phyloP scores from a whole-genome alignment of 2,329 filamentous ascomycete genomes.

The Phaeosphaeriaceae sp. region DNA sequence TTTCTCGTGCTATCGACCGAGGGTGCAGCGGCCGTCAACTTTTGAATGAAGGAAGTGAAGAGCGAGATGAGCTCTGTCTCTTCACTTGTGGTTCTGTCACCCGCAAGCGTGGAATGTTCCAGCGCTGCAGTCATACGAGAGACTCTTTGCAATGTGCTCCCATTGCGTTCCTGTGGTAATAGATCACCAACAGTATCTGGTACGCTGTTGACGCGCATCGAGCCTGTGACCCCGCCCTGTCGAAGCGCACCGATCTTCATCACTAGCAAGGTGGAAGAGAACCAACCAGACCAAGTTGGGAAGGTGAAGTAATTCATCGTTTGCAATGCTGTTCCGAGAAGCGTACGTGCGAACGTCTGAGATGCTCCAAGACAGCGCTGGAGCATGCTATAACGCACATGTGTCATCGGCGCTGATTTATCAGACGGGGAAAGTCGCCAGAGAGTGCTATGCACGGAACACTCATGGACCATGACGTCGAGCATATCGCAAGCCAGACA shows the following conservation, averaged over 20 bases:
- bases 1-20: neutral
- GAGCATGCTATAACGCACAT: constrained; percentile 14
- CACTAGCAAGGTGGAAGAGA: constrained; percentile 27
- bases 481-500: constrained; percentile 7
- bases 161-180: constrained; percentile 4
- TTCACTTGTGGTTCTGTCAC: neutral
- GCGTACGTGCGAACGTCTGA: constrained; percentile 15
- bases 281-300: constrained; percentile 26
- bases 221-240: constrained; percentile 15
- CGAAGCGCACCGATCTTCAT: constrained; percentile 28
- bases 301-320: constrained; percentile 21
- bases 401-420: neutral
- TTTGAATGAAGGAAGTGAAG: constrained; percentile 5
- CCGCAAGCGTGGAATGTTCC: neutral
- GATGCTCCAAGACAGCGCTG: constrained; percentile 14
- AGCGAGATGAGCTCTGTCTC: constrained; percentile 1
- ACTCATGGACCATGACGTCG: constrained; percentile 29
- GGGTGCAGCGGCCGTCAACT: neutral
- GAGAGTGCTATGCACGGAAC: constrained; percentile 24
- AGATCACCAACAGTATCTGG: constrained; percentile 13
- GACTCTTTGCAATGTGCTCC: neutral
- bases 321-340: constrained; percentile 10
- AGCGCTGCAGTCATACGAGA: constrained; percentile 3
- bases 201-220: constrained; percentile 9
- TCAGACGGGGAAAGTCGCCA: constrained; percentile 12